Evolutionary conservation across 306 rosid genomes (phyloP).

Genomic region (Potentilla sterilis): DNA sequence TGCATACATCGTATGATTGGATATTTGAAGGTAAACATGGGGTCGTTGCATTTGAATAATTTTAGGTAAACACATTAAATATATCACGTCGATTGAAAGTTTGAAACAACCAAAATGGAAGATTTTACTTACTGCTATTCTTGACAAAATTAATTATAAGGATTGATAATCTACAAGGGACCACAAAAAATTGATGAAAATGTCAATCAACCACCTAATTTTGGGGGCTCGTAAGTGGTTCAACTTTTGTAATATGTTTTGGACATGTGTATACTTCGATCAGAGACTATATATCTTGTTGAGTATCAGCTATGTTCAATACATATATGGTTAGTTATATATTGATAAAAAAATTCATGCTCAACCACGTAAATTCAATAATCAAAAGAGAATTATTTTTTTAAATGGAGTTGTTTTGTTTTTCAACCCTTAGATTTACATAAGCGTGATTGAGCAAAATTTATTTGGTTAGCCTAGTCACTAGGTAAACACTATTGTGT

Average conservation of each 20-base stretch:
- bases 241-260: not conserved
- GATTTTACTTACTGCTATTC: not conserved
- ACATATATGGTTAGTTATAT: too few species aligned
- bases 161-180: constrained; percentile 1
- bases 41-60: not conserved
- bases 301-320: too few species aligned
- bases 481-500: too few species aligned
- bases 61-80: not conserved
- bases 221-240: not conserved
- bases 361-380: too few species aligned
- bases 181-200: not conserved
- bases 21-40: not conserved
- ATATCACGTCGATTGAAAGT: not conserved
- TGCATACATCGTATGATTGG: not conserved
- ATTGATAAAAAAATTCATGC: too few species aligned
- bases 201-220: not conserved
- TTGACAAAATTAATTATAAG: not conserved
- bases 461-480: too few species aligned
- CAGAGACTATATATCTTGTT: too few species aligned
- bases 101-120: not conserved
- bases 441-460: too few species aligned
- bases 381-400: too few species aligned
- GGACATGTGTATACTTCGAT: not conserved
- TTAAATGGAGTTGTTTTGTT: too few species aligned
- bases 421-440: too few species aligned